A percentile compares a stretch with the other conserved stretches of the same genome.
These are phyloP conservation scores for Microcyclospora pomicola DNA, from an alignment of 2,329 filamentous ascomycete genomes.

Conservation along the genomic window DNA sequence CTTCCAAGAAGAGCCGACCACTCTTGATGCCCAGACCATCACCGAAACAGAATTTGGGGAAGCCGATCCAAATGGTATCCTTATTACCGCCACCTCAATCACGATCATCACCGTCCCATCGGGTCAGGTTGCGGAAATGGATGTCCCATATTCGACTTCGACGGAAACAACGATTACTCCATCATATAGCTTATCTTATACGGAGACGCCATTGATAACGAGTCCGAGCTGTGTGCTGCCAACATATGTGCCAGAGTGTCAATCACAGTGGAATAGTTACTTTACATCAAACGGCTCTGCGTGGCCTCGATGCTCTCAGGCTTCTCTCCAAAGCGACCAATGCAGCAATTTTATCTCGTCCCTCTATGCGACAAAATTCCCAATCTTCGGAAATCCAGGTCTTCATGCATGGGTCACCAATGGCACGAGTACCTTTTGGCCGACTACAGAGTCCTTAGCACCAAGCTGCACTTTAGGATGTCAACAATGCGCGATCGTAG, in stretches of 20 bases:
- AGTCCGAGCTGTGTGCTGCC: constrained; percentile 5
- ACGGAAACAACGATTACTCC: too few species aligned
- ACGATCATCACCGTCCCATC: too few species aligned
- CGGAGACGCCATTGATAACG: not conserved
- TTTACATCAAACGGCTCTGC: not conserved
- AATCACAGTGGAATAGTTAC: constrained; percentile 4
- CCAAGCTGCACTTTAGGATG: constrained; percentile 10
- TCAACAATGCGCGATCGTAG: constrained; percentile 8
- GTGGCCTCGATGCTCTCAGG: not conserved
- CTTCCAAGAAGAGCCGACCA: too few species aligned
- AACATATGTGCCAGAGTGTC: constrained; percentile 7
- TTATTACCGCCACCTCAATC: too few species aligned
- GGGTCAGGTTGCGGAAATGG: too few species aligned
- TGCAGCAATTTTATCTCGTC: constrained; percentile 1
- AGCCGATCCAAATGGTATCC: too few species aligned
- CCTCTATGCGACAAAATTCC: not conserved
- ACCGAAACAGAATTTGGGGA: too few species aligned
- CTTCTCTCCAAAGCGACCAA: not conserved
- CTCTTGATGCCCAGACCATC: too few species aligned
- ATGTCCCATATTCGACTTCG: too few species aligned
- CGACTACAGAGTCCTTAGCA: constrained; percentile 3
- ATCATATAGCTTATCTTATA: too few species aligned
- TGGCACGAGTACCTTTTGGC: constrained; percentile 5
- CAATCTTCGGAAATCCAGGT: not conserved
- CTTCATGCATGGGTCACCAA: constrained; percentile 1